Conservation (phyloP, 306 rosid species). For the Castanospermum australe region DNA sequence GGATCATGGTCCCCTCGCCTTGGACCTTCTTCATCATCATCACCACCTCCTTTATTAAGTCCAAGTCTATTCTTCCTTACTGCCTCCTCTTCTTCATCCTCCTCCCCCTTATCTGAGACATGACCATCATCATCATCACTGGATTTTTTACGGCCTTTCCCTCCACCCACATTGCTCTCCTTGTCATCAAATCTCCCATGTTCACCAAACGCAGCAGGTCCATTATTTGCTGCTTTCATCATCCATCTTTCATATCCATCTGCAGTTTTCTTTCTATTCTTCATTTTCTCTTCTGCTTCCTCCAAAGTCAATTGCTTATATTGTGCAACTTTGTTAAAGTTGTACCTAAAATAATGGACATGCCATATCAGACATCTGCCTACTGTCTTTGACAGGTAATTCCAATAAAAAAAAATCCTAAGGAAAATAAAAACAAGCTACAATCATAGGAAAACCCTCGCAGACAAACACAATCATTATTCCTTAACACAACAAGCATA, state of each 20-base stretch:
- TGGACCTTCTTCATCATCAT: slow-evolving; percentile 82
- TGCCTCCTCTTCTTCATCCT: slow-evolving; percentile 86
- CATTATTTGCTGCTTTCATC: slow-evolving; percentile 96
- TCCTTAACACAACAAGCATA: slow-evolving; percentile 36
- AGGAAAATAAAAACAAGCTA: background rate
- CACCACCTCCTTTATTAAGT: slow-evolving; percentile 60
- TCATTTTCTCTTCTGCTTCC: slow-evolving; percentile 99
- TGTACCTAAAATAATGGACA: slow-evolving; percentile 66
- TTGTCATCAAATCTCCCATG: slow-evolving; percentile 72
- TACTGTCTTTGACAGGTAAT: background rate
- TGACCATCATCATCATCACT: slow-evolving; percentile 74
- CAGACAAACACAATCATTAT: background rate
- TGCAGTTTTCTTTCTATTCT: slow-evolving; percentile 89
- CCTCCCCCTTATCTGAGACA: slow-evolving; percentile 90
- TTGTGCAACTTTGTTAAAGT: slow-evolving; percentile 93
- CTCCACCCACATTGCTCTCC: slow-evolving; percentile 57
- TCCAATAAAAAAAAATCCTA: background rate
- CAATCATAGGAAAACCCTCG: background rate
- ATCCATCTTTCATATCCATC: slow-evolving; percentile 99
- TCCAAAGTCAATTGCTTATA: slow-evolving; percentile 91
- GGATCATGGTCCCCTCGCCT: slow-evolving; percentile 76
- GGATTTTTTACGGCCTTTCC: slow-evolving; percentile 59
- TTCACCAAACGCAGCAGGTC: slow-evolving; percentile 87
- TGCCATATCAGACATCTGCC: background rate
- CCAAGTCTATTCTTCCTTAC: slow-evolving; percentile 73